Evolutionary conservation across 2,329 filamentous ascomycete species (phyloP).

Genomic region (Microdochium paspali): DNA sequence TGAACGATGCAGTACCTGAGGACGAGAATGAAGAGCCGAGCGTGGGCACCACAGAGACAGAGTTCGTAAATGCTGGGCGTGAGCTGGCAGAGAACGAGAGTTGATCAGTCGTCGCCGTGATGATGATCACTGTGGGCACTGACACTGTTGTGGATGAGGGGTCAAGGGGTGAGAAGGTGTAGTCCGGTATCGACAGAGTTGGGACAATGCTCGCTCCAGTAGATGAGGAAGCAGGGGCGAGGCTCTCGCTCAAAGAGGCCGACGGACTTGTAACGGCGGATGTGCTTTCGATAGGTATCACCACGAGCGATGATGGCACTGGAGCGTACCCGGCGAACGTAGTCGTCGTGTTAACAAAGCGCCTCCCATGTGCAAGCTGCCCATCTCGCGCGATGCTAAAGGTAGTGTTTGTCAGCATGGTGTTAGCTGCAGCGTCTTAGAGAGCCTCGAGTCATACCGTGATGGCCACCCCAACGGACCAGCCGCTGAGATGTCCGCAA

Average conservation of each 20-base stretch:
- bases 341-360: neutral
- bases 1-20: neutral
- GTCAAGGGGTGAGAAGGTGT: neutral
- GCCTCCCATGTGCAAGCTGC: neutral
- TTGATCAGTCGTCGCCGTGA: neutral
- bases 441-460: neutral
- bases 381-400: neutral
- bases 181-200: neutral
- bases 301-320: neutral
- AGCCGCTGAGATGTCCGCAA: neutral
- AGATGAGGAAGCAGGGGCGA: neutral
- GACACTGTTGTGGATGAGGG: neutral
- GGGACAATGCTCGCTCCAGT: too few relatives aligned
- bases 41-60: neutral
- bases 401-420: neutral
- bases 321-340: neutral
- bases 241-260: too few relatives aligned
- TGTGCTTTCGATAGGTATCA: neutral
- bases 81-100: neutral
- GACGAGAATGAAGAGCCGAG: neutral
- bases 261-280: too few relatives aligned
- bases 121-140: neutral
- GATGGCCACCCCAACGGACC: neutral
- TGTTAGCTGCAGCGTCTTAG: neutral
- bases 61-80: neutral